Conservation (phyloP, 2,329 filamentous ascomycete genomes). For the Diplodia scrobiculata region DNA sequence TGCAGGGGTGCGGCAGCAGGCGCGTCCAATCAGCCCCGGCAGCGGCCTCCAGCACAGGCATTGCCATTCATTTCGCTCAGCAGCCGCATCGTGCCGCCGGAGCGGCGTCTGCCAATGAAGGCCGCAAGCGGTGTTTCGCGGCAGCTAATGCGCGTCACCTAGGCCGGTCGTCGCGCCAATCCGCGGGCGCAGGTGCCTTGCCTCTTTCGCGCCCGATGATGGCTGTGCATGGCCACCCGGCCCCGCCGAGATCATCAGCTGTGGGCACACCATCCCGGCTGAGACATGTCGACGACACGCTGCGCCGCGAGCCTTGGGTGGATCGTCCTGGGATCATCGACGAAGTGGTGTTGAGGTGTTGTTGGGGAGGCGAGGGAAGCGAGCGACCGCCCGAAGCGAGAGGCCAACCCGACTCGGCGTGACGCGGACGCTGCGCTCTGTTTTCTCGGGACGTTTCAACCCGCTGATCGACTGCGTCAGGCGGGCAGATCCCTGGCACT, state of each 20-base stretch:
- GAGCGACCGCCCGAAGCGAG: background rate
- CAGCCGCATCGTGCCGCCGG: conserved; percentile 12
- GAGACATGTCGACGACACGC: conserved; percentile 19
- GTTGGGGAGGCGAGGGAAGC: background rate
- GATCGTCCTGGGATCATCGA: conserved; percentile 1
- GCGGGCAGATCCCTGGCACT: background rate
- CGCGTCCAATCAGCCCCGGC: conserved; percentile 8
- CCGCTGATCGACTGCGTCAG: background rate
- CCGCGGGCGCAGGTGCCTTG: conserved; percentile 17
- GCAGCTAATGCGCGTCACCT: conserved; percentile 28
- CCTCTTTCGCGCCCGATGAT: conserved; percentile 10
- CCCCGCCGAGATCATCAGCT: conserved; percentile 19
- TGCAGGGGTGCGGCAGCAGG: background rate
- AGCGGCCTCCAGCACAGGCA: background rate
- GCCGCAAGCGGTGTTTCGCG: background rate
- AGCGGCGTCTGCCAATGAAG: conserved; percentile 15
- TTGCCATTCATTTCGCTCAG: conserved; percentile 3
- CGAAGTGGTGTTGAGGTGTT: background rate
- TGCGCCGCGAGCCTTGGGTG: background rate
- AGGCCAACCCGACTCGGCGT: too few species aligned
- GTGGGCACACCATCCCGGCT: background rate
- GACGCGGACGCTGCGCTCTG: too few species aligned
- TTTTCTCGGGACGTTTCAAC: background rate
- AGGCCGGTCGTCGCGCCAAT: conserved; percentile 1
- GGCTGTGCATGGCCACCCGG: conserved; percentile 23